phyloP scores from a whole-genome alignment of 2,329 filamentous ascomycete genomes.

The Cadophora malorum region DNA sequence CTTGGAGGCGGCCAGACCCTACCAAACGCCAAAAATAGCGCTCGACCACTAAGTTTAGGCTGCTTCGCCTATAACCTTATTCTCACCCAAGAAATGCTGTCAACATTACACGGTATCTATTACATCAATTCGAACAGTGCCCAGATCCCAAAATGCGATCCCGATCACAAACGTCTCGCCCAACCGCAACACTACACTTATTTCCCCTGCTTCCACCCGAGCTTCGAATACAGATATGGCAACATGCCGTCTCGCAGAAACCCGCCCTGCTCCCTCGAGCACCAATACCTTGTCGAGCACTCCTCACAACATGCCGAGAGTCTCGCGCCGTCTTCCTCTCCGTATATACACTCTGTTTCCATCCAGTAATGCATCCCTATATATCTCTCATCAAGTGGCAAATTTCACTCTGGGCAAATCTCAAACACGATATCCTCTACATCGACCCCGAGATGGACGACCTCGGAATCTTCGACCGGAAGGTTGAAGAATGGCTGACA shows the following conservation, averaged over 20 bases:
- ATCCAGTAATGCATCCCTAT: not conserved
- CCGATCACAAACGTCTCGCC: not conserved
- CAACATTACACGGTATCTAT: not conserved
- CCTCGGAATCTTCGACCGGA: not conserved
- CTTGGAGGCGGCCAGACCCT: too few relatives aligned
- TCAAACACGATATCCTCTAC: not conserved
- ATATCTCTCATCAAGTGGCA: not conserved
- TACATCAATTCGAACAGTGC: not conserved
- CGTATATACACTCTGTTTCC: not conserved
- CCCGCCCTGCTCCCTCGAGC: not conserved
- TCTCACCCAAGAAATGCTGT: not conserved
- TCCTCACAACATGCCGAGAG: conserved; percentile 1
- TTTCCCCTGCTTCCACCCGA: not conserved
- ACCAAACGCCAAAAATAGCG: not conserved
- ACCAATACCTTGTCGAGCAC: not conserved
- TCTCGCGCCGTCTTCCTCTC: not conserved
- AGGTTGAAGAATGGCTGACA: not conserved
- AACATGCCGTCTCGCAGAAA: not conserved
- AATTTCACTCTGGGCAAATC: not conserved
- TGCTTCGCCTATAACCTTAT: not conserved
- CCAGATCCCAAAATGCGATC: not conserved
- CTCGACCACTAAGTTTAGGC: not conserved
- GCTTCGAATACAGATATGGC: not conserved
- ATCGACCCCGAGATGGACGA: not conserved
- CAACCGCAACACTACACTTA: not conserved